Evolutionary conservation across 495 filamentous ascomycete species (phyloP).

Genomic region (Penicillium roqueforti): DNA sequence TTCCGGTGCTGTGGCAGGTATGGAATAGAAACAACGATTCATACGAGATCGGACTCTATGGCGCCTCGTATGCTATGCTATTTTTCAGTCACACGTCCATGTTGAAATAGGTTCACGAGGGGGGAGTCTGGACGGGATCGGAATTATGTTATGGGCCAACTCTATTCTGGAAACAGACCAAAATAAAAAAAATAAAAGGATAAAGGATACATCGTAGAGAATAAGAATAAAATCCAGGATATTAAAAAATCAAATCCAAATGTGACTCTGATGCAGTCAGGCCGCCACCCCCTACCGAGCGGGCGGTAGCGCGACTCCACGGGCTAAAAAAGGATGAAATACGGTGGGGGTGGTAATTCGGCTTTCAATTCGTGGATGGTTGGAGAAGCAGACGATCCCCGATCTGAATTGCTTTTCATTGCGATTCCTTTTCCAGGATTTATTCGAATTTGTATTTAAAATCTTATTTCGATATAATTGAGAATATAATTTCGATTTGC

Average conservation of each 20-base stretch:
- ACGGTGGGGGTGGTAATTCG: conserved; percentile 11
- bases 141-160: conserved; percentile 9
- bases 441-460: too few relatives aligned
- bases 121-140: conserved; percentile 4
- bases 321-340: conserved; percentile 15
- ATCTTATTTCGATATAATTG: conserved; percentile 4
- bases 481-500: conserved; percentile 7
- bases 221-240: neutral
- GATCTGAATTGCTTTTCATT: conserved; percentile 9
- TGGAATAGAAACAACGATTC: too few relatives aligned
- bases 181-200: neutral
- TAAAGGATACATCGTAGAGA: neutral
- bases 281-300: conserved; percentile 39
- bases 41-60: neutral
- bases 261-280: conserved; percentile 15
- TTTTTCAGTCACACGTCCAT: neutral
- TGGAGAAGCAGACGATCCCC: conserved; percentile 7
- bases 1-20: neutral
- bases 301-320: conserved; percentile 29
- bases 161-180: neutral
- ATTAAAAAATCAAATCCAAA: conserved; percentile 2
- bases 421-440: conserved; percentile 2
- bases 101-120: neutral
- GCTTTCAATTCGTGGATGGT: neutral
- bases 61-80: too few relatives aligned